Conservation (phyloP, 2,329 filamentous ascomycete species). For the Achaetomium macrosporum region DNA sequence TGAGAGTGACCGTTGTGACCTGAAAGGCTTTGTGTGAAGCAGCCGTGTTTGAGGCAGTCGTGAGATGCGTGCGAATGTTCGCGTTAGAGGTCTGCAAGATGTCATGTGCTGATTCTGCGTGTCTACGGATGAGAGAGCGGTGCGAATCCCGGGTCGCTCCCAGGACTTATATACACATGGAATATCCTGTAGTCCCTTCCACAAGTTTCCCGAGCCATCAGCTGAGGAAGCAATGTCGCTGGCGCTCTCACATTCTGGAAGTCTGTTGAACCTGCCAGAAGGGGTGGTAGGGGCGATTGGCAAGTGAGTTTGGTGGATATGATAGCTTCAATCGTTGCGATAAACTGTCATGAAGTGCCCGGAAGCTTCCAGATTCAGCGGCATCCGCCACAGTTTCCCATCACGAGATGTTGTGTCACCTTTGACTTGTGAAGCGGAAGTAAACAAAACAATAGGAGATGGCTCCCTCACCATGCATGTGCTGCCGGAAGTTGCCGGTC, state of each 20-base stretch:
- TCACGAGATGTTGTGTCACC: too few species aligned
- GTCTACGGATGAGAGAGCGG: neutral
- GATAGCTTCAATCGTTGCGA: too few species aligned
- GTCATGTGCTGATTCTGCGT: neutral
- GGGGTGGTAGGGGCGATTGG: neutral
- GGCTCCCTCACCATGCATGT: too few species aligned
- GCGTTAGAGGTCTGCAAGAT: neutral
- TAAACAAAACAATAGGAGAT: too few species aligned
- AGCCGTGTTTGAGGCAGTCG: neutral
- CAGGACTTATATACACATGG: neutral
- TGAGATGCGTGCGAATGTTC: neutral
- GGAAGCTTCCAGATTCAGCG: too few species aligned
- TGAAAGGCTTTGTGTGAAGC: conserved; percentile 5
- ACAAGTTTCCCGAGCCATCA: conserved; percentile 7
- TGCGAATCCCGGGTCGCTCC: neutral
- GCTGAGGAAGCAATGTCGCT: too few species aligned
- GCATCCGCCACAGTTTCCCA: too few species aligned
- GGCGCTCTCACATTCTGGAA: neutral
- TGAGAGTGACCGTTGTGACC: conserved; percentile 25
- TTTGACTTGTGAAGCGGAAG: too few species aligned
- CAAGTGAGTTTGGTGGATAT: neutral
- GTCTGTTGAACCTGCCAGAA: neutral
- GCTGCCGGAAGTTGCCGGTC: too few species aligned
- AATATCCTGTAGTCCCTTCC: neutral
- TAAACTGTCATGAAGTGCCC: too few species aligned